These are phyloP conservation scores for Cymbidium sinense DNA, from an alignment of 106 monocot genomes.

Conservation along the genomic window DNA sequence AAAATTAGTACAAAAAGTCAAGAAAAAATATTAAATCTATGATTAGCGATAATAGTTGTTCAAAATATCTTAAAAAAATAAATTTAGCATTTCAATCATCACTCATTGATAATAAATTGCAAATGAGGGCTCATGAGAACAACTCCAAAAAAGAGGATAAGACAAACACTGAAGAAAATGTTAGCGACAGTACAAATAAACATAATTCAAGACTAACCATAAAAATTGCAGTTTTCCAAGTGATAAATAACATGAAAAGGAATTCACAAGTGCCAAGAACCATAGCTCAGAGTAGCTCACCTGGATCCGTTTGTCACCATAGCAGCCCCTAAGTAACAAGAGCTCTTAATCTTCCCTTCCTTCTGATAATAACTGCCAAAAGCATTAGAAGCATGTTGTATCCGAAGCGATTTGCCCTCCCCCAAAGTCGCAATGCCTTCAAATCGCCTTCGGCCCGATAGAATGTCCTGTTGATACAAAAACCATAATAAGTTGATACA, in stretches of 20 bases:
- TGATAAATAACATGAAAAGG: neutral
- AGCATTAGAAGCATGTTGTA: slow-evolving; percentile 88
- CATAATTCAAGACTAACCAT: neutral
- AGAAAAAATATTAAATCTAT: too few relatives aligned
- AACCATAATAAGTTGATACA: slow-evolving; percentile 73
- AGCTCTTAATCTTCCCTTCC: too few relatives aligned
- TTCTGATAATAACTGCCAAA: slow-evolving; percentile 88
- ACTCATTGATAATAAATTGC: too few relatives aligned
- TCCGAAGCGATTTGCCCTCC: slow-evolving; percentile 57
- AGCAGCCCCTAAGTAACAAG: slow-evolving; percentile 93
- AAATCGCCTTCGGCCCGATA: slow-evolving; percentile 72
- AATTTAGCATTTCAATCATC: too few relatives aligned
- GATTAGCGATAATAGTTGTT: too few relatives aligned
- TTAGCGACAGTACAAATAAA: neutral
- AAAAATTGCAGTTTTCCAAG: neutral
- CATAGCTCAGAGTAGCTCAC: slow-evolving; percentile 34
- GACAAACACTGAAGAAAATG: too few relatives aligned
- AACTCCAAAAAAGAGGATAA: too few relatives aligned
- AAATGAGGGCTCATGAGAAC: too few relatives aligned
- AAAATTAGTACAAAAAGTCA: too few relatives aligned
- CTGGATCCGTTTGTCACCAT: slow-evolving; percentile 95
- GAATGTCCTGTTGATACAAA: slow-evolving; percentile 70
- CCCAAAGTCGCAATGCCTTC: slow-evolving; percentile 67
- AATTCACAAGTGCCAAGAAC: neutral
- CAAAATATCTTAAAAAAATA: too few relatives aligned